phyloP scores from a whole-genome alignment of 768 basidiomycete genomes.

The Stropharia rugosoannulata region DNA sequence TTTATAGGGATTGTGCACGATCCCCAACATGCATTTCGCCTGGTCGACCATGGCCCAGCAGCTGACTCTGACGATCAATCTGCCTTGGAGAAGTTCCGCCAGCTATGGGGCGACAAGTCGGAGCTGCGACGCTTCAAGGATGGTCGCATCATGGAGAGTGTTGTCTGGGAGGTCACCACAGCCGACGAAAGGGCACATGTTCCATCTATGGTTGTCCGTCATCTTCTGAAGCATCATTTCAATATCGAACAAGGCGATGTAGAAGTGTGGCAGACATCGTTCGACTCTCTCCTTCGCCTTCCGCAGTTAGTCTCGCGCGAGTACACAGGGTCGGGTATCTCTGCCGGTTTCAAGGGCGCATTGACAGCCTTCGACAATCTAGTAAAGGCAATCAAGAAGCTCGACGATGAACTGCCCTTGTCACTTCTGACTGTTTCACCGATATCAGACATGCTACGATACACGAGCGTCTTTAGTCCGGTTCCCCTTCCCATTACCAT shows the following conservation, averaged over 20 bases:
- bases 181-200: conserved; percentile 80
- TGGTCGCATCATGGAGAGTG: conserved; percentile 86
- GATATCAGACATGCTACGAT: conserved; percentile 71
- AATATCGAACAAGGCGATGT: conserved; percentile 53
- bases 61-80: conserved; percentile 59
- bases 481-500: conserved; percentile 62
- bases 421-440: conserved; percentile 76
- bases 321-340: conserved; percentile 37
- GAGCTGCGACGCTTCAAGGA: conserved; percentile 96
- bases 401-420: conserved; percentile 76
- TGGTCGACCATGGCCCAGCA: conserved; percentile 91
- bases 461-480: conserved; percentile 83
- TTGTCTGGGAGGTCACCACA: conserved; percentile 92
- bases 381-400: conserved; percentile 69
- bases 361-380: conserved; percentile 78
- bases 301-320: conserved; percentile 52
- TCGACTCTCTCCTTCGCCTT: conserved; percentile 57
- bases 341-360: conserved; percentile 69
- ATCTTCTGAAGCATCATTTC: conserved; percentile 79
- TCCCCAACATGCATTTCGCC: conserved; percentile 68
- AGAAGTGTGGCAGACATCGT: conserved; percentile 56
- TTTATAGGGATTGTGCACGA: conserved; percentile 79
- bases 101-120: conserved; percentile 90
- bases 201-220: conserved; percentile 68
- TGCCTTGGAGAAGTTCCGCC: conserved; percentile 62